Conservation (phyloP, 768 basidiomycete genomes). For the Hericium erinaceus region DNA sequence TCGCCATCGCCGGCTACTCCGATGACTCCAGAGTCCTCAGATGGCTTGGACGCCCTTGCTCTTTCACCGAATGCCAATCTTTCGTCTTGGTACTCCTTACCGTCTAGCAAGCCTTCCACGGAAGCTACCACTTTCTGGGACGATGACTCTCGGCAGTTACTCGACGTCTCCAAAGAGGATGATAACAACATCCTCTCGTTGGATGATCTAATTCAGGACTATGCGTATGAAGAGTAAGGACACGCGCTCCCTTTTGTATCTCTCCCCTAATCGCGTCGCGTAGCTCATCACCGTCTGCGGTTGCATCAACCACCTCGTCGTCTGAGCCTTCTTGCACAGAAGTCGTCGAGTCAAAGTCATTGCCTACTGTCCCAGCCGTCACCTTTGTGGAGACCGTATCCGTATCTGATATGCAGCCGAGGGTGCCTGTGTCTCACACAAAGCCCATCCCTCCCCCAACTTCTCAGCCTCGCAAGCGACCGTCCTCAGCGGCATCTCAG, state of each 20-base stretch:
- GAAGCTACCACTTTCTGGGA: constrained; percentile 33
- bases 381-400: no score
- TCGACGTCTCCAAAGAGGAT: constrained; percentile 36
- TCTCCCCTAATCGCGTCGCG: constrained; percentile 12
- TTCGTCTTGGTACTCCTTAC: constrained; percentile 49
- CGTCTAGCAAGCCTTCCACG: constrained; percentile 32
- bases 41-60: constrained; percentile 38
- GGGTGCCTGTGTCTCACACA: constrained; percentile 35
- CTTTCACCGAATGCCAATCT: constrained; percentile 46
- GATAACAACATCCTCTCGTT: constrained; percentile 52
- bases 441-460: constrained; percentile 64
- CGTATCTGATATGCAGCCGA: constrained; percentile 4
- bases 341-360: no score
- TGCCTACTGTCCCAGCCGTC: no score
- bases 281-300: constrained; percentile 2
- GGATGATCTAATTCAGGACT: constrained; percentile 66
- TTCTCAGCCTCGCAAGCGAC: constrained; percentile 45
- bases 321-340: background rate
- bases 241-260: constrained; percentile 6
- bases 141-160: constrained; percentile 28
- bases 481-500: constrained; percentile 39
- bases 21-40: constrained; percentile 54
- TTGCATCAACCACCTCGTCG: constrained; percentile 4
- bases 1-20: constrained; percentile 68
- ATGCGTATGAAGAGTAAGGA: constrained; percentile 69